Percentiles rank a stretch among this genome's conserved stretches.
Evolutionary conservation across 768 basidiomycete species (phyloP).

Genomic region (Panaeolus papilionaceus): DNA sequence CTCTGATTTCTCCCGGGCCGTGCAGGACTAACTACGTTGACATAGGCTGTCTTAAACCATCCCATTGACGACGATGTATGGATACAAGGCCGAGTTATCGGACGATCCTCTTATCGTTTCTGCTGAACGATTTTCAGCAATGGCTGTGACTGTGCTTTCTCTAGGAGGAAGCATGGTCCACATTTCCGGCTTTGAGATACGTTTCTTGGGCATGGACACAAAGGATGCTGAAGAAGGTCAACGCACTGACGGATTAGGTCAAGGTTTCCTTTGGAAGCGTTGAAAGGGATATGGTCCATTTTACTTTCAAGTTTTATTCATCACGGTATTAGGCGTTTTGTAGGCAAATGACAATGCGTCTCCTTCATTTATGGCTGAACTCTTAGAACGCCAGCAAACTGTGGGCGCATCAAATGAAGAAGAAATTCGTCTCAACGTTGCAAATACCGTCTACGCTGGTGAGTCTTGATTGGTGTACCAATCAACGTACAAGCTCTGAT

Average conservation of each 20-base stretch:
- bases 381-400: conserved; percentile 22
- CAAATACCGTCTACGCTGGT: conserved; percentile 27
- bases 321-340: no score
- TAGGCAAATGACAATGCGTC: conserved; percentile 23
- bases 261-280: conserved; percentile 21
- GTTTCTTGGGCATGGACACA: conserved; percentile 23
- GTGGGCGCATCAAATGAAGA: conserved; percentile 24
- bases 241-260: conserved; percentile 19
- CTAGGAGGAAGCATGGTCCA: conserved; percentile 21
- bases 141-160: conserved; percentile 11
- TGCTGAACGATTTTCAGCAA: conserved; percentile 17
- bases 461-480: neutral
- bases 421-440: conserved; percentile 17
- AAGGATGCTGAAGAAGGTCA: conserved; percentile 16
- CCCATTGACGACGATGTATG: conserved; percentile 9
- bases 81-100: neutral
- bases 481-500: neutral
- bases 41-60: neutral
- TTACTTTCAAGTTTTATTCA: no score
- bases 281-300: conserved; percentile 19
- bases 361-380: conserved; percentile 23
- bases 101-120: conserved; percentile 10
- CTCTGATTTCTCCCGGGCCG: no score
- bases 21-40: neutral
- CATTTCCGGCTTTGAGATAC: conserved; percentile 22